A percentile compares a stretch with the other conserved stretches of the same genome.
phyloP scores from a whole-genome alignment of 1,139 yeast species.

The Geotrichum cucujoidarum region DNA sequence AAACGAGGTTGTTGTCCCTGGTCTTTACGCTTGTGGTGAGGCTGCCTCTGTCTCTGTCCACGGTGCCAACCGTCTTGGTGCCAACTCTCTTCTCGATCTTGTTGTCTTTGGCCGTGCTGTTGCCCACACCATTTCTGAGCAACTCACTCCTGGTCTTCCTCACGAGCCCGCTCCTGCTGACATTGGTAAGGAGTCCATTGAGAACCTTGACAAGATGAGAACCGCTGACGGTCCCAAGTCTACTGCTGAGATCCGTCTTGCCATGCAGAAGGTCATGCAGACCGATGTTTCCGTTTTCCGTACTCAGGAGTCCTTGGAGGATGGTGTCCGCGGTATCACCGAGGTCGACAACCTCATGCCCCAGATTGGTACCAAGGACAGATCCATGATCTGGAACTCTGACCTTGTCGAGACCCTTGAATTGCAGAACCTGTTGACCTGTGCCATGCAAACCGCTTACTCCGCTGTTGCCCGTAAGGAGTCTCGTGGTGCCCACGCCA shows the following conservation, averaged over 20 bases:
- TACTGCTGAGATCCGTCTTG: constrained; percentile 84
- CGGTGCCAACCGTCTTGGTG: constrained; percentile 99
- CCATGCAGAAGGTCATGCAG: constrained; percentile 96
- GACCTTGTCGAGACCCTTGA: constrained; percentile 95
- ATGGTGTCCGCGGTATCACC: constrained; percentile 78
- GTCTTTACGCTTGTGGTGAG: constrained; percentile 97
- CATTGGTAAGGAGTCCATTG: constrained; percentile 83
- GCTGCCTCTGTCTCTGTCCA: constrained; percentile 98
- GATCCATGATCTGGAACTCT: constrained; percentile 98
- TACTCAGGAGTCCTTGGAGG: constrained; percentile 85
- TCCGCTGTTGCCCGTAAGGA: constrained; percentile 95
- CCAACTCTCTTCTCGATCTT: constrained; percentile 94
- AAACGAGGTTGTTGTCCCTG: constrained; percentile 87
- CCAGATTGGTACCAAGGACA: constrained; percentile 80
- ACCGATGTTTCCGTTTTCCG: constrained; percentile 96
- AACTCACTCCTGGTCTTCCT: constrained; percentile 83
- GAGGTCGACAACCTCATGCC: constrained; percentile 70
- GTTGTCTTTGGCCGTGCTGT: constrained; percentile 99
- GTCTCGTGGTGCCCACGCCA: constrained; percentile 99
- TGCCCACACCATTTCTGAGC: constrained; percentile 81
- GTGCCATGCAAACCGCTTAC: constrained; percentile 94
- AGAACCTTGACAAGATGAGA: constrained; percentile 83
- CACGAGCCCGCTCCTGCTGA: constrained; percentile 75
- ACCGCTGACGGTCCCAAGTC: constrained; percentile 74
- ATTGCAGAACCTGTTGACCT: constrained; percentile 91